Conservation (phyloP, 768 basidiomycete genomes). For the Russula griseocarnosa region DNA sequence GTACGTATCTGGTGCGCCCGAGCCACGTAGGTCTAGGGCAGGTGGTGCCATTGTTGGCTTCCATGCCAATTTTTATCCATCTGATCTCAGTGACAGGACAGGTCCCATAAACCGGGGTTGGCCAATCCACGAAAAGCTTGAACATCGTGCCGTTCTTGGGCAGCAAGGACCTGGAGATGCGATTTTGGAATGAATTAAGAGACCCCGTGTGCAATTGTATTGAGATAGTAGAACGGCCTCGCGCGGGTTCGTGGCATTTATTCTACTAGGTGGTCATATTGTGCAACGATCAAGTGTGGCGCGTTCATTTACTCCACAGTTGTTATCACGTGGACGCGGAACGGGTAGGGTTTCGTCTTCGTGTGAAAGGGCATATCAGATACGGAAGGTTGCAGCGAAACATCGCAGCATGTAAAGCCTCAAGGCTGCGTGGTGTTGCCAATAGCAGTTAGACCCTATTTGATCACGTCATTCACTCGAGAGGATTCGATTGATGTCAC, state of each 20-base stretch:
- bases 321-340: not conserved
- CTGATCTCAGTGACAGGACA: not conserved
- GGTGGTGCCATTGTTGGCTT: not conserved
- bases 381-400: not conserved
- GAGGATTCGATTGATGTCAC: not conserved
- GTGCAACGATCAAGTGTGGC: not conserved
- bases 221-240: not conserved
- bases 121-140: not conserved
- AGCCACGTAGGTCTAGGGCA: not conserved
- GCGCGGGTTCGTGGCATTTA: not conserved
- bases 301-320: not conserved
- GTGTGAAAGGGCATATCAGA: not conserved
- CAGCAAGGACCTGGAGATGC: not conserved
- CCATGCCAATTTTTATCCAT: not conserved
- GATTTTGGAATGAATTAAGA: not conserved
- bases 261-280: not conserved
- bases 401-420: not conserved
- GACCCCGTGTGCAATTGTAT: not conserved
- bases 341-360: not conserved
- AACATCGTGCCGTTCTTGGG: not conserved
- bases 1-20: not conserved
- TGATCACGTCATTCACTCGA: not conserved
- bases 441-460: not conserved
- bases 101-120: not conserved
- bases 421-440: not conserved